Percentiles rank a stretch among this genome's conserved stretches.
Conservation (phyloP, 2,329 filamentous ascomycete genomes). For the Ramularia collo-cygni region DNA sequence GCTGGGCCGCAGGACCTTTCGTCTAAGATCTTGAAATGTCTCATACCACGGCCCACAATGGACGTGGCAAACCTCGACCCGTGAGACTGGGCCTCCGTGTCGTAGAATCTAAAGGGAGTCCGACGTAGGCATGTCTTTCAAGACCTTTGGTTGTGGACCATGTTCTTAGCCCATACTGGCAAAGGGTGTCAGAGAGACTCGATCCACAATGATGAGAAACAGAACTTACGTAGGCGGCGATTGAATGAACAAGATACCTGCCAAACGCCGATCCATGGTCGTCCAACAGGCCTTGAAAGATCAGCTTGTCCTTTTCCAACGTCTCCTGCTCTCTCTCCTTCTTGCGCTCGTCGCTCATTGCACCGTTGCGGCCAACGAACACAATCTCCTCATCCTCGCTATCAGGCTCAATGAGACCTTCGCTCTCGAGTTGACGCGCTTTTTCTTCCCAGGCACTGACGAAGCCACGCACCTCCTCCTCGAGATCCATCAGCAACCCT, state of each 20-base stretch:
- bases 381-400: constrained; percentile 76
- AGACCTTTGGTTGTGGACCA: constrained; percentile 68
- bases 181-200: constrained; percentile 4
- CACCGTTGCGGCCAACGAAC: constrained; percentile 66
- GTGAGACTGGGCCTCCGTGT: constrained; percentile 28
- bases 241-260: constrained; percentile 87
- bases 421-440: constrained; percentile 40
- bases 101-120: constrained; percentile 49
- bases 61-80: constrained; percentile 48
- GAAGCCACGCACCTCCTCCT: constrained; percentile 75
- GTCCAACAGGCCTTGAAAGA: constrained; percentile 73
- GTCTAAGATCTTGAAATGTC: too few species aligned
- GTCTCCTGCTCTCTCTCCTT: constrained; percentile 47
- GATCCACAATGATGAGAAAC: not conserved
- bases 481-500: constrained; percentile 72
- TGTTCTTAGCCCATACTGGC: constrained; percentile 69
- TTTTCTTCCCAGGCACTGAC: constrained; percentile 55
- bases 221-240: constrained; percentile 61
- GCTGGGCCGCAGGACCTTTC: too few species aligned
- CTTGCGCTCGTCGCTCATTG: constrained; percentile 54
- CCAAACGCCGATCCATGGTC: constrained; percentile 76
- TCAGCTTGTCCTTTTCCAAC: constrained; percentile 57
- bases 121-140: constrained; percentile 78
- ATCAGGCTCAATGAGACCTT: constrained; percentile 41
- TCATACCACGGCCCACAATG: constrained; percentile 54